Percentiles rank a stretch among this genome's conserved stretches.
These are phyloP conservation scores for Skeletonema potamos DNA, from an alignment of 108 stramenopile species.

Conservation along the genomic window DNA sequence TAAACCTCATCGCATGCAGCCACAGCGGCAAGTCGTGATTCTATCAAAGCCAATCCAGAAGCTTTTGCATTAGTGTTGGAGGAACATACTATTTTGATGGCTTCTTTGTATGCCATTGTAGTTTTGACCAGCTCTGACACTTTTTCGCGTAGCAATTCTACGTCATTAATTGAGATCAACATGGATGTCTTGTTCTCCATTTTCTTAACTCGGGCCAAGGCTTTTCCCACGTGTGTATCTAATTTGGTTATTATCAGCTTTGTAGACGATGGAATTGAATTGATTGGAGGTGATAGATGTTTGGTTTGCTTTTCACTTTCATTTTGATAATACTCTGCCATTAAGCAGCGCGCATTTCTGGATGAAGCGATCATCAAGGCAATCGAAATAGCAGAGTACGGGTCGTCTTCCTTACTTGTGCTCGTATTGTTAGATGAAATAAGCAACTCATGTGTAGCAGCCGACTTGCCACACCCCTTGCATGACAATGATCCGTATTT, in stretches of 20 bases:
- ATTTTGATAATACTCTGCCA: conserved; percentile 35
- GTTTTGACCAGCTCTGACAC: conserved; percentile 13
- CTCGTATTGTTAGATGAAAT: conserved; percentile 9
- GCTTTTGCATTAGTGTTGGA: not conserved
- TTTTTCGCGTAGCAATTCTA: conserved; percentile 29
- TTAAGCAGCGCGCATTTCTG: conserved; percentile 34
- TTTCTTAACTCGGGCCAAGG: conserved; percentile 20
- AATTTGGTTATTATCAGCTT: conserved; percentile 20
- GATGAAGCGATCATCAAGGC: conserved; percentile 19
- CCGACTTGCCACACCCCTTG: conserved; percentile 22
- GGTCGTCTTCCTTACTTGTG: not conserved
- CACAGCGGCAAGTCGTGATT: conserved; percentile 23
- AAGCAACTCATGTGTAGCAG: conserved; percentile 26
- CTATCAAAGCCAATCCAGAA: conserved; percentile 10
- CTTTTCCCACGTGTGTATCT: conserved; percentile 17
- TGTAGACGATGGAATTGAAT: conserved; percentile 20
- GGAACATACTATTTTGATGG: conserved; percentile 1
- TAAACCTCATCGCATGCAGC: conserved; percentile 31
- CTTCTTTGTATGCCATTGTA: conserved; percentile 15
- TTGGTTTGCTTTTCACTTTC: not conserved
- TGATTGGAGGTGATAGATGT: conserved; percentile 17
- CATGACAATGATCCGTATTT: conserved; percentile 23
- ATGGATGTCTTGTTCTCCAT: conserved; percentile 1
- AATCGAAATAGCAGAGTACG: conserved; percentile 6
- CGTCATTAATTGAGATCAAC: conserved; percentile 14